Base-by-base conservation (phyloP, 2,329 filamentous ascomycete genomes). In the Colletotrichum abscissum region DNA sequence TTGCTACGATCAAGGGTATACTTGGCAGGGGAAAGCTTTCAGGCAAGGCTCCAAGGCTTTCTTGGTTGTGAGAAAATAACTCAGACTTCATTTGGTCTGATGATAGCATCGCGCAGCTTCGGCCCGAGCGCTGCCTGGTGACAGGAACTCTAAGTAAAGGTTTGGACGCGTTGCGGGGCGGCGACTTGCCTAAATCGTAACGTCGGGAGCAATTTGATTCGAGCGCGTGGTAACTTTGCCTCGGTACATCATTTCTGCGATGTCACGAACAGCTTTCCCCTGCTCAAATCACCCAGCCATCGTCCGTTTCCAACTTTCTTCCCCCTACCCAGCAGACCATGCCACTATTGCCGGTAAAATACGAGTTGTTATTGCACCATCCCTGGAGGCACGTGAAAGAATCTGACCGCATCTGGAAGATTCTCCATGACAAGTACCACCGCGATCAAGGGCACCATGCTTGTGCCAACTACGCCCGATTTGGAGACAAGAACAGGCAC, bases 191-290 rank as follows among this genome's bases (percentile, higher is more conserved):
- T 19, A 26, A 38, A 12, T 9, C 8, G n/a, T 9, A n/a, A 5
- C 11, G 22, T n/a, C 46, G 4, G 16, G 49, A 19, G 57, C 26
- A 24, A 49, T 59, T 67, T 67, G 56, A 72, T 72, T 72, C 49
- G 69, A 68, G 64, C 69, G 69, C 64, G 28, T 72, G 46, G n/a
- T 22, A 5, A 12, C 9, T 56, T 49, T 38, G 22, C 35, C 56
- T 73, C 71, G 71, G 71, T n/a, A 56, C 38, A 73, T 73, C 55
- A 62, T 63, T 72, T 30, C 46, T 38, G 28, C 70, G 67, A 66
- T 62, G 42, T 42, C 22, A 60, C 42, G 49, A 71, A 8, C 9
- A 30, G 16, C 52, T 65, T 49, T 2, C 30, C 49, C 19, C 33
- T 33, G 22, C 22, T 28, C 22, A 19, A 42, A 28, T 14, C 24